Base-by-base conservation (phyloP, 148 eudicot genomes). In the Chenopodium formosanum region DNA sequence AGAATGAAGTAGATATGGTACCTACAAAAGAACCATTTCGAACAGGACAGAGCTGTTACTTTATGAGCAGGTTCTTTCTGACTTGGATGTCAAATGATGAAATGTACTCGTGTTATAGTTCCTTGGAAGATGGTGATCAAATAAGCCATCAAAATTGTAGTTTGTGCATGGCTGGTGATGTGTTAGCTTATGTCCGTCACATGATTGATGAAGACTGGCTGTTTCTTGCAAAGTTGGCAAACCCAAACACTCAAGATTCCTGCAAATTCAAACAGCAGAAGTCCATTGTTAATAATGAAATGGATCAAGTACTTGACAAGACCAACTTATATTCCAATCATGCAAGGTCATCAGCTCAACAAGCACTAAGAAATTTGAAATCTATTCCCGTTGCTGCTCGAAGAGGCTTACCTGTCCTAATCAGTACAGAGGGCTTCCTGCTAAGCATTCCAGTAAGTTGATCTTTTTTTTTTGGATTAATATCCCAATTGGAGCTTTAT, bases 201-300 rank as follows among this genome's bases (percentile, higher is more conserved):
- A 94, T 96, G 98, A 74, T 92, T 47, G 94, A 94, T 84, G 88
- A 92, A 73, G 98, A 96, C 85, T 96, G 99, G 99, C 79, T 96
- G 65, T 88, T 88, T 86, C 98, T 96, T 84, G 87, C 93, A 78
- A 80, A 89, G 53, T 75, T 96, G 82, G 84, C 83, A 22, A 84
- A 89, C 75, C 52, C 72, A 22, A 84, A 89, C 75, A 52, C 73
- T 78, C 53, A 53, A 48, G 65, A 79, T 71, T 40, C 80, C 22
- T 82, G 83, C 66, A 65, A 80, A 31, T 76, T 71, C 78, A 77
- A 75, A 16, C 69, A 29, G 66, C 86, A 80, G 52, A 70, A 74
- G 69, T 53, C 25, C 58, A 0, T 46, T 9, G 29, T 76, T 11
- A 29, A 32, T 66, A 32, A 34, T 31, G 78, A 37, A 53, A 37